A percentile compares a stretch with the other conserved stretches of the same genome.
Evolutionary conservation across 1,284 basidiomycete species (phyloP).

Genomic region (Pseudozyma sp.): DNA sequence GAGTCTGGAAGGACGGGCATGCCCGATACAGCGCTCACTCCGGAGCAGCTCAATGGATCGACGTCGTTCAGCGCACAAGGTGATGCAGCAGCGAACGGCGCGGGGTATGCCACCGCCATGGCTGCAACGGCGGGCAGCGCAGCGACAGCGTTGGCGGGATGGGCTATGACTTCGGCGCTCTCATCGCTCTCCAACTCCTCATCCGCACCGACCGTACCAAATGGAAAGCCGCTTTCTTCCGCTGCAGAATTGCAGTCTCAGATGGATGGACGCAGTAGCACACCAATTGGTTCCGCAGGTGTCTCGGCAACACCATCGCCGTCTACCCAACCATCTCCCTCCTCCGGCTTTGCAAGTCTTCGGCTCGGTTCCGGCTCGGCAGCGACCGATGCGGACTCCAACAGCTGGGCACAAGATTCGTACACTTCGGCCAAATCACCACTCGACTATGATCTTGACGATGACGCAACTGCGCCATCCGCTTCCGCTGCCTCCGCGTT

Average conservation of each 20-base stretch:
- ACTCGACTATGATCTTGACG: slow-evolving; percentile 43
- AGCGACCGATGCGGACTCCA: neutral
- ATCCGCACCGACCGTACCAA: slow-evolving; percentile 22
- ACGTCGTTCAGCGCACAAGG: slow-evolving; percentile 19
- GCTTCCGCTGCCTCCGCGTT: slow-evolving; percentile 37
- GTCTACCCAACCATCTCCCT: slow-evolving; percentile 18
- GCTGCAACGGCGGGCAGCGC: slow-evolving; percentile 61
- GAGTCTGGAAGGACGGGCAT: slow-evolving; percentile 43
- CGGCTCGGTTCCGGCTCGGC: slow-evolving; percentile 35
- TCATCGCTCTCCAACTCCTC: slow-evolving; percentile 44
- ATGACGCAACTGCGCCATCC: slow-evolving; percentile 17
- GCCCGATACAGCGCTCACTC: slow-evolving; percentile 56
- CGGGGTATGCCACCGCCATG: slow-evolving; percentile 37
- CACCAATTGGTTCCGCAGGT: slow-evolving; percentile 8
- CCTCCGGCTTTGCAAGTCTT: slow-evolving; percentile 38
- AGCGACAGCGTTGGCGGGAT: slow-evolving; percentile 60
- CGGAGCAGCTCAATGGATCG: slow-evolving; percentile 30
- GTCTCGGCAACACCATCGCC: slow-evolving; percentile 15
- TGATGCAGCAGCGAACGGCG: slow-evolving; percentile 17
- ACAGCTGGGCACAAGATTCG: slow-evolving; percentile 13
- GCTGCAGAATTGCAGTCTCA: slow-evolving; percentile 42
- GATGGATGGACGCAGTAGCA: slow-evolving; percentile 44
- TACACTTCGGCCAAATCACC: slow-evolving; percentile 17
- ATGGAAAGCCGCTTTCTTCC: slow-evolving; percentile 29
- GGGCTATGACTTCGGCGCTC: slow-evolving; percentile 59